These are phyloP conservation scores for Manihot esculenta DNA, from an alignment of 441 rosid species.

Conservation along the genomic window DNA sequence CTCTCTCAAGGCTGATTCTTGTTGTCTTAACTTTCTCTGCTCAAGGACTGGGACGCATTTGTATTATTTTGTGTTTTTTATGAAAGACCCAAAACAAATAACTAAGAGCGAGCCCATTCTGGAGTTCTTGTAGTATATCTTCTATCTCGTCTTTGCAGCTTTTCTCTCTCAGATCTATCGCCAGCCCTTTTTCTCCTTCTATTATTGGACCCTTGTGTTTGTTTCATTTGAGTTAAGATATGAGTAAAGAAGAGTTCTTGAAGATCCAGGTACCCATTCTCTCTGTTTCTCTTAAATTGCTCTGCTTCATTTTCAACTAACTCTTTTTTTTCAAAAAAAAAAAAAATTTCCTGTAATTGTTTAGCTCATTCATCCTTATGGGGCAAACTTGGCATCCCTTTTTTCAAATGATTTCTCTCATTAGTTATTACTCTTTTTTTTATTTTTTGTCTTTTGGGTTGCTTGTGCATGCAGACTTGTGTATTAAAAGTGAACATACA, in stretches of 20 bases:
- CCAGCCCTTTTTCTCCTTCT: slow-evolving; percentile 11
- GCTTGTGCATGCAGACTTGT: slow-evolving; percentile 71
- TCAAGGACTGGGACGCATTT: slow-evolving; percentile 34
- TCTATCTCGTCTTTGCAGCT: slow-evolving; percentile 21
- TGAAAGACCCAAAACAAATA: slow-evolving; percentile 28
- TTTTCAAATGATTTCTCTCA: not conserved
- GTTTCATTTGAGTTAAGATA: slow-evolving; percentile 35
- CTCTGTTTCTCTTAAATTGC: slow-evolving; percentile 1
- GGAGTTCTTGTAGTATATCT: slow-evolving; percentile 15
- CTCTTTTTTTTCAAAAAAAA: not conserved
- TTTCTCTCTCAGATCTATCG: slow-evolving; percentile 46
- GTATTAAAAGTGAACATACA: slow-evolving; percentile 91
- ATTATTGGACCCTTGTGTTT: slow-evolving; percentile 25
- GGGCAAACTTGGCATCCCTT: not conserved
- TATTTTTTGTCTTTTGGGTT: slow-evolving; percentile 20
- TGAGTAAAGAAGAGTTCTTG: slow-evolving; percentile 98
- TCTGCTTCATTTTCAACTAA: slow-evolving; percentile 23
- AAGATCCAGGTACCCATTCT: slow-evolving; percentile 72
- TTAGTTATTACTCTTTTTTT: slow-evolving; percentile 15
- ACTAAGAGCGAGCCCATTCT: slow-evolving; percentile 26
- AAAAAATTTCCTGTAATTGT: not conserved
- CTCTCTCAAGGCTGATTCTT: slow-evolving; percentile 14
- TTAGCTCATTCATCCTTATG: not conserved
- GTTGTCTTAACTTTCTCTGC: slow-evolving; percentile 25
- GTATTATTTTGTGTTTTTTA: slow-evolving; percentile 19